Evolutionary conservation across 495 filamentous ascomycete species (phyloP), one percentile per base, ranked within the genome.

Genomic region (Platismatia glauca): DNA sequence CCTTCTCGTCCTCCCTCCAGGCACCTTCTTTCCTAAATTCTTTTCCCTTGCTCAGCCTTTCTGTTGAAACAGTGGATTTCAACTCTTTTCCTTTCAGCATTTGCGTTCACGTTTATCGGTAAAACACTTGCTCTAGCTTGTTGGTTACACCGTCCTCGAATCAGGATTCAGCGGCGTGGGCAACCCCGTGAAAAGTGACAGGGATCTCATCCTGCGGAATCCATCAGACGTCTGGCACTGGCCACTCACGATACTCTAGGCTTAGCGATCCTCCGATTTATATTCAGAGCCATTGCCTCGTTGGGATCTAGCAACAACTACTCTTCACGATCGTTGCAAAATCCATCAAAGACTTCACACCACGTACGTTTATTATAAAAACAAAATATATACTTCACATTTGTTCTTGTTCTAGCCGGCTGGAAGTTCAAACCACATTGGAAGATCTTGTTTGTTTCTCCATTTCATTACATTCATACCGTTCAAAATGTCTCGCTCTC

Each of bases 401-500:
- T 58, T 48, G 55, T 31, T 48, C 43, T 1, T 60, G 46, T 52
- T 27, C 39, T 38, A 57, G 39, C 18, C 13, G 20, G 22, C 39
- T 37, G 33, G 31, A 41, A 50, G 34, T 48, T 27, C 4, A 29
- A 57, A 48, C 20, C 39, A 58, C 31, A 22, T 20, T 58, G 41
- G 24, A 48, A 15, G 33, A 43, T 48, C 39, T 48, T 63, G 61
- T 63, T 56, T 58, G 60, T 61, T 27, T 52, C 60, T 56, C 57
- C 50, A 57, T 64, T 61, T 57, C 57, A 57, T 64, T 61, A 9
- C 38, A 39, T 64, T 24, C 31, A 60, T 57, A 52, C 37, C 56
- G 9, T 57, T 52, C 58, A 64, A 62, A 57, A 68, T 68, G 66
- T 70, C 68, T 64, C 64, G 63, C 44, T 68, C 62, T 46, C 31